Percentiles rank a stretch among this genome's conserved stretches.
These are phyloP conservation scores for Metschnikowia shivogae DNA, from an alignment of 805 yeast genomes.

Conservation along the genomic window DNA sequence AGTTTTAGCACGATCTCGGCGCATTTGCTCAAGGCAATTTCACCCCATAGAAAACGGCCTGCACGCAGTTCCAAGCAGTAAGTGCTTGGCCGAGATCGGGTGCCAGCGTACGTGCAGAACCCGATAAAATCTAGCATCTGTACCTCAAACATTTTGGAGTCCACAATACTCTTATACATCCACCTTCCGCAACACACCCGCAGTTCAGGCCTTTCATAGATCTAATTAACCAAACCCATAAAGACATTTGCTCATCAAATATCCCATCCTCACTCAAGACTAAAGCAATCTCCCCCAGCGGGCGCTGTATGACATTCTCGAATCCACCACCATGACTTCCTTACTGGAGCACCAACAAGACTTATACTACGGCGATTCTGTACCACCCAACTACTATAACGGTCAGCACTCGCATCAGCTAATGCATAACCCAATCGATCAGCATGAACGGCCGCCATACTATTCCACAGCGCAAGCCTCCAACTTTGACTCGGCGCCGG, in stretches of 20 bases:
- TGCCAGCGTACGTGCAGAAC: constrained; percentile 4
- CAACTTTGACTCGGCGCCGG: constrained; percentile 13
- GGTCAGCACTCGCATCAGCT: constrained; percentile 16
- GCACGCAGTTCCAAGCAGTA: not conserved
- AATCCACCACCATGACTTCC: constrained; percentile 16
- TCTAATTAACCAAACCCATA: not conserved
- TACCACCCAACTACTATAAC: constrained; percentile 17
- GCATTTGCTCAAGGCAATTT: too few species aligned
- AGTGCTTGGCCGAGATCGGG: constrained; percentile 4
- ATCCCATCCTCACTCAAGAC: not conserved
- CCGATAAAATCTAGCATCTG: constrained; percentile 2
- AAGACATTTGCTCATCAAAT: not conserved
- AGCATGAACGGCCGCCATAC: constrained; percentile 20
- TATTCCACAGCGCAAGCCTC: constrained; percentile 16
- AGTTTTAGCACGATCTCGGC: too few species aligned
- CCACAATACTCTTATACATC: not conserved
- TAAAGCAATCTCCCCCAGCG: not conserved
- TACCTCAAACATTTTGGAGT: not conserved
- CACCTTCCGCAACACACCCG: not conserved
- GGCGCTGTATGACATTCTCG: not conserved
- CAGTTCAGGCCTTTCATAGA: not conserved
- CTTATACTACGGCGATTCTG: constrained; percentile 25
- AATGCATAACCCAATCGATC: constrained; percentile 14
- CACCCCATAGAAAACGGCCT: too few species aligned
- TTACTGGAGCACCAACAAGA: constrained; percentile 17